These are phyloP conservation scores for Fusarium compactum DNA, from an alignment of 2,329 filamentous ascomycete species.

Conservation along the genomic window DNA sequence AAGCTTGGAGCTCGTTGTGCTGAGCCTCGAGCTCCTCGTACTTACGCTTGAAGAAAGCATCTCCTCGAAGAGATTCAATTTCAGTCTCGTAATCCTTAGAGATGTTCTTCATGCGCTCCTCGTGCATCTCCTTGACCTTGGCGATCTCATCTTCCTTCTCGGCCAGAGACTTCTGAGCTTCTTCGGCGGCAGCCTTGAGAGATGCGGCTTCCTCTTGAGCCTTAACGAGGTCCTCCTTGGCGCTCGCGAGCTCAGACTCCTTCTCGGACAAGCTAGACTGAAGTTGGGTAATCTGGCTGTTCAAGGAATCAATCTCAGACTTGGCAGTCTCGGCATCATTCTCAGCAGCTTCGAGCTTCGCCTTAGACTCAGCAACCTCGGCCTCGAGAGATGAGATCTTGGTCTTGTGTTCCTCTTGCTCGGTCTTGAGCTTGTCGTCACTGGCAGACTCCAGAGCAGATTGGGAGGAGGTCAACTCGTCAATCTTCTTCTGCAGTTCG, in stretches of 20 bases:
- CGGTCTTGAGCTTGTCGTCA: constrained; percentile 59
- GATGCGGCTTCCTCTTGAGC: constrained; percentile 61
- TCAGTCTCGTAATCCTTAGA: constrained; percentile 73
- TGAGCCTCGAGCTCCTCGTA: constrained; percentile 70
- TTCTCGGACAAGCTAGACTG: constrained; percentile 57
- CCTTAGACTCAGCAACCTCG: constrained; percentile 64
- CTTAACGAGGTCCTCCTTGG: constrained; percentile 56
- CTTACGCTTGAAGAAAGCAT: constrained; percentile 73
- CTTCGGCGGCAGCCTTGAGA: constrained; percentile 62
- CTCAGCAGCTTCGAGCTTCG: constrained; percentile 61
- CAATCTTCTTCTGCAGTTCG: constrained; percentile 67
- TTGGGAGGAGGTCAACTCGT: constrained; percentile 63
- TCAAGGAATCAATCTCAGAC: constrained; percentile 59
- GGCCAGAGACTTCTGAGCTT: constrained; percentile 59
- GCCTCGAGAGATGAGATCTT: constrained; percentile 65
- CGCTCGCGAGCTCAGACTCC: constrained; percentile 61
- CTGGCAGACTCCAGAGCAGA: constrained; percentile 59
- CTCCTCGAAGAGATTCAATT: constrained; percentile 72
- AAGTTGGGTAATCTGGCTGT: constrained; percentile 54
- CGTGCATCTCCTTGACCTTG: constrained; percentile 67
- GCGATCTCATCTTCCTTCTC: constrained; percentile 63
- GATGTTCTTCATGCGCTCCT: constrained; percentile 68
- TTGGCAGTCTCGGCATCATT: constrained; percentile 58
- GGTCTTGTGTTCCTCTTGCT: constrained; percentile 58
- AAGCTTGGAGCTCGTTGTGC: constrained; percentile 62